phyloP scores from a whole-genome alignment of 805 yeast genomes.

The Deakozyma indianensis region DNA sequence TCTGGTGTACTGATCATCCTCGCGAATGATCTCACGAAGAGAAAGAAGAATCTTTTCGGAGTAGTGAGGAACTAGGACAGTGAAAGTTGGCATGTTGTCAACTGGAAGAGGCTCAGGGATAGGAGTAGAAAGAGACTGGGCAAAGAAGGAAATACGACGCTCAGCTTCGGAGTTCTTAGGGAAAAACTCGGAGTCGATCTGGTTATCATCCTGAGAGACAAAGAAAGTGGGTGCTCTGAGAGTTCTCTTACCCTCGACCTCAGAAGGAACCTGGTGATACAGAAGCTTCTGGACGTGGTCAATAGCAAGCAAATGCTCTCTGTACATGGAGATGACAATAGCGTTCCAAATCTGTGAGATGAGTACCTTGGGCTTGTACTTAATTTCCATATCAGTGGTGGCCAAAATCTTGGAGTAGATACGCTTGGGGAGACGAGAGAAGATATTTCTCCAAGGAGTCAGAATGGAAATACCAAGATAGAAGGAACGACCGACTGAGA shows the following conservation, averaged over 20 bases:
- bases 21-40: slow-evolving; percentile 90
- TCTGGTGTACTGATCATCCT: slow-evolving; percentile 92
- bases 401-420: slow-evolving; percentile 95
- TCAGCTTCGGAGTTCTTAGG: slow-evolving; percentile 97
- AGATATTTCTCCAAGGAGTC: slow-evolving; percentile 99
- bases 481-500: slow-evolving; percentile 95
- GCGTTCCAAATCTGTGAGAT: slow-evolving; percentile 99
- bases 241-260: slow-evolving; percentile 95
- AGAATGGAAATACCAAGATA: slow-evolving; percentile 96
- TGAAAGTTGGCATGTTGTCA: slow-evolving; percentile 98
- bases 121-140: slow-evolving; percentile 96
- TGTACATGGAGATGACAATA: slow-evolving; percentile 96
- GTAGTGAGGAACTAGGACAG: slow-evolving; percentile 93
- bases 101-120: slow-evolving; percentile 98
- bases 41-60: slow-evolving; percentile 86
- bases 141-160: slow-evolving; percentile 98
- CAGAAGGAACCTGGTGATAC: slow-evolving; percentile 97
- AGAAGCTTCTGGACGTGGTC: slow-evolving; percentile 96
- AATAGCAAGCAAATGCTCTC: slow-evolving; percentile 95
- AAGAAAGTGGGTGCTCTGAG: slow-evolving; percentile 98
- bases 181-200: slow-evolving; percentile 92
- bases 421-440: slow-evolving; percentile 96
- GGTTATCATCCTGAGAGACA: slow-evolving; percentile 90
- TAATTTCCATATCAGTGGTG: slow-evolving; percentile 97
- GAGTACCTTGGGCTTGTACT: slow-evolving; percentile 95